Evolutionary conservation across 441 rosid species (phyloP).

Genomic region (Eruca vesicaria): DNA sequence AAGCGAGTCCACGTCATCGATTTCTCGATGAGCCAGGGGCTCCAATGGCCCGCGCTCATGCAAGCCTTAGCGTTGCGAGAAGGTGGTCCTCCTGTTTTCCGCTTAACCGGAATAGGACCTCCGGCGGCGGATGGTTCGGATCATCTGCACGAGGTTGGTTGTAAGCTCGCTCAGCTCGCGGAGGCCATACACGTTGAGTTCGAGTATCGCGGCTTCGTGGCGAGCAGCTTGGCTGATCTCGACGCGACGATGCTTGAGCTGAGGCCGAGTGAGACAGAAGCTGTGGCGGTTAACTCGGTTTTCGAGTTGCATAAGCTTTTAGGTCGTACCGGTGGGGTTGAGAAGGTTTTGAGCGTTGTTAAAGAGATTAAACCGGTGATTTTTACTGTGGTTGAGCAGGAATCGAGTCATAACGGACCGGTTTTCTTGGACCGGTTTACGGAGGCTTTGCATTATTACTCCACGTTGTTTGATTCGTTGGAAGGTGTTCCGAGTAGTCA

Average conservation of each 20-base stretch:
- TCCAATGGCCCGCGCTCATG: conserved; percentile 90
- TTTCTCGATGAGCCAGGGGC: conserved; percentile 80
- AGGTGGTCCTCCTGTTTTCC: conserved; percentile 80
- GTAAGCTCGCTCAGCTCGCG: conserved; percentile 77
- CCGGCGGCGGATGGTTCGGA: conserved; percentile 63
- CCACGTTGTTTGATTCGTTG: conserved; percentile 81
- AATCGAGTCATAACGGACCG: conserved; percentile 82
- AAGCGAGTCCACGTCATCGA: conserved; percentile 80
- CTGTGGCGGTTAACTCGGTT: conserved; percentile 85
- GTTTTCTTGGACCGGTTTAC: conserved; percentile 80
- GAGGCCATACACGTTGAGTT: conserved; percentile 69
- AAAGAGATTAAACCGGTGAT: conserved; percentile 70
- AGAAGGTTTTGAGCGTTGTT: conserved; percentile 62
- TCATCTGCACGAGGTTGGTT: conserved; percentile 78
- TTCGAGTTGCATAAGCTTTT: conserved; percentile 74
- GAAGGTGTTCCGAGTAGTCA: conserved; percentile 54
- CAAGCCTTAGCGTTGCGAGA: conserved; percentile 68
- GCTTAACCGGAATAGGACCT: conserved; percentile 81
- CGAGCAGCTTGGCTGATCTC: conserved; percentile 76
- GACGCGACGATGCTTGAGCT: conserved; percentile 76
- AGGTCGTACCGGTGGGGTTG: conserved; percentile 62
- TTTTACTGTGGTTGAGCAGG: conserved; percentile 85
- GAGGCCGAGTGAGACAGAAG: conserved; percentile 53
- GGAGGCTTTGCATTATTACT: conserved; percentile 72
- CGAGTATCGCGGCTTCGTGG: conserved; percentile 75